Evolutionary conservation across 768 basidiomycete species (phyloP).

Genomic region (Zangia roseola): DNA sequence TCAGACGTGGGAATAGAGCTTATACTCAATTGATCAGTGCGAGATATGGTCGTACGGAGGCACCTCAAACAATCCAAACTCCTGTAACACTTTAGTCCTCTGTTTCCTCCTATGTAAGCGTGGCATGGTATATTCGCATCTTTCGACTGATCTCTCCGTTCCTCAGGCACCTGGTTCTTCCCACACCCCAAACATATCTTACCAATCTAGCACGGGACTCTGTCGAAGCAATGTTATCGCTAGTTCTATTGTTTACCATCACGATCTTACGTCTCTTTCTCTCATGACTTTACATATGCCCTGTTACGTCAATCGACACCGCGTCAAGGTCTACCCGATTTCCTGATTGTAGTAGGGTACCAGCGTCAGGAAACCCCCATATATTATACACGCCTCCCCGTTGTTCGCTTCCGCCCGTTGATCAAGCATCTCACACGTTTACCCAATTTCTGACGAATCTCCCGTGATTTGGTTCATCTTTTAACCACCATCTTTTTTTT

Average conservation of each 20-base stretch:
- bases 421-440: too few relatives aligned
- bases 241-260: slow-evolving; percentile 5
- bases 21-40: slow-evolving; percentile 42
- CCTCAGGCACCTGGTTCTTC: slow-evolving; percentile 3
- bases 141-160: neutral
- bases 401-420: neutral
- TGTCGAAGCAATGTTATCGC: slow-evolving; percentile 16
- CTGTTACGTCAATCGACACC: neutral
- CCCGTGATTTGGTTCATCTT: slow-evolving; percentile 4
- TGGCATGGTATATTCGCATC: neutral
- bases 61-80: slow-evolving; percentile 74
- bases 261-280: slow-evolving; percentile 7
- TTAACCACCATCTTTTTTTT: neutral
- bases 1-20: neutral
- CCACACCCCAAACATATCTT: slow-evolving; percentile 1
- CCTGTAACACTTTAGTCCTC: slow-evolving; percentile 37
- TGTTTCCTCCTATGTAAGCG: too few relatives aligned
- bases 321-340: neutral
- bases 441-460: too few relatives aligned
- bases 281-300: slow-evolving; percentile 3
- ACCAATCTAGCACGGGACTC: slow-evolving; percentile 7
- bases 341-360: neutral
- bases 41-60: slow-evolving; percentile 80
- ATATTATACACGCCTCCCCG: too few relatives aligned
- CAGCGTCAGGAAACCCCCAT: too few relatives aligned